A percentile compares a stretch with the other conserved stretches of the same genome.
phyloP scores from a whole-genome alignment of 371 early-diverging fungal genomes.

The Mortierella sp. region DNA sequence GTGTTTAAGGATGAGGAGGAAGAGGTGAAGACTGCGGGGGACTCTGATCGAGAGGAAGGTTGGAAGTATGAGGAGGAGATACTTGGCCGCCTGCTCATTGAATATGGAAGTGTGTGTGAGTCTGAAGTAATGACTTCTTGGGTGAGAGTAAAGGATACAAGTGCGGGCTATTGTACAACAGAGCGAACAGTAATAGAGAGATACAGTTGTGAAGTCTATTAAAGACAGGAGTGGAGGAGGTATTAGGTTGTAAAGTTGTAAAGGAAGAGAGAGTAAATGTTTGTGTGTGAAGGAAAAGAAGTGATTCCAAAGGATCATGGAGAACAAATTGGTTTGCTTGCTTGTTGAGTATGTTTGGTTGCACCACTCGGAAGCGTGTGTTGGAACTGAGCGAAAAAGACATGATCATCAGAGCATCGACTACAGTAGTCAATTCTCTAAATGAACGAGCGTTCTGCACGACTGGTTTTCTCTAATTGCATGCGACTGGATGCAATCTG shows the following conservation, averaged over 20 bases:
- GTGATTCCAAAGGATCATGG: neutral
- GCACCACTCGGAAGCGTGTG: neutral
- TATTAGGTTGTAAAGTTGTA: neutral
- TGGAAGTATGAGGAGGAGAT: slow-evolving; percentile 45
- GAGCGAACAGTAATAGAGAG: neutral
- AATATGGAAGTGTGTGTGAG: neutral
- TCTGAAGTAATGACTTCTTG: neutral
- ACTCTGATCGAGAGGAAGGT: slow-evolving; percentile 50
- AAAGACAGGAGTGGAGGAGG: neutral
- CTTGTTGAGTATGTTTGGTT: neutral
- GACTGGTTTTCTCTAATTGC: neutral
- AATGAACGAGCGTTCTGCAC: neutral
- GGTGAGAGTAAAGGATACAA: neutral
- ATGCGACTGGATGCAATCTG: neutral
- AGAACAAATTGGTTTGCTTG: neutral
- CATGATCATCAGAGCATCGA: slow-evolving; percentile 2
- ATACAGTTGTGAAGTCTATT: neutral
- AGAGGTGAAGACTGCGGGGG: slow-evolving; percentile 35
- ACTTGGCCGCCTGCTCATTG: slow-evolving; percentile 55
- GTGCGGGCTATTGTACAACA: neutral
- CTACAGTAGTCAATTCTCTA: too few relatives aligned
- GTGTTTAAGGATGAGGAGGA: slow-evolving; percentile 7
- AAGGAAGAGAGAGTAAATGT: neutral
- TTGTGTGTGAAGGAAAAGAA: neutral
- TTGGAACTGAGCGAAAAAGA: neutral